A percentile compares a stretch with the other conserved stretches of the same genome.
Evolutionary conservation across 139 green algal genomes (phyloP).

Genomic region (Spirogloea muscicola): DNA sequence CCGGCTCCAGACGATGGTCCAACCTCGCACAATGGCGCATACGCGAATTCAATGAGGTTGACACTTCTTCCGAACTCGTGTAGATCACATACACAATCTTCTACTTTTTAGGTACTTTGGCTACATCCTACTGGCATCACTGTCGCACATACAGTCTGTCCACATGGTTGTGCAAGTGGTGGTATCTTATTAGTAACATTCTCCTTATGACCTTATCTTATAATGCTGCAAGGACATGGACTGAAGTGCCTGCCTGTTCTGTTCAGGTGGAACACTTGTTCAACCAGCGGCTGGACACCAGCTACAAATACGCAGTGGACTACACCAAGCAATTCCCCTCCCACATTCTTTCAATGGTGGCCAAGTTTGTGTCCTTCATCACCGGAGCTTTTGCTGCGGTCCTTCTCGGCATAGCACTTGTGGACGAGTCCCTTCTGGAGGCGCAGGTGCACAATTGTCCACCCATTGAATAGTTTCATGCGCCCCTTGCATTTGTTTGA

Average conservation of each 20-base stretch:
- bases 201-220: too few species aligned
- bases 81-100: not conserved
- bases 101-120: not conserved
- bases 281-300: constrained; percentile 68
- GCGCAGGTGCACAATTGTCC: too few species aligned
- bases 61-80: too few species aligned
- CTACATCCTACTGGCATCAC: too few species aligned
- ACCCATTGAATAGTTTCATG: too few species aligned
- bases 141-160: too few species aligned
- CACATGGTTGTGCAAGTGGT: too few species aligned
- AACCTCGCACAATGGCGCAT: constrained; percentile 70
- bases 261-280: constrained; percentile 79
- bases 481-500: too few species aligned
- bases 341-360: constrained; percentile 60
- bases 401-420: constrained; percentile 42
- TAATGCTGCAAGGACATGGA: too few species aligned
- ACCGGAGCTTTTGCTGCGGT: constrained; percentile 74
- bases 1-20: constrained; percentile 48
- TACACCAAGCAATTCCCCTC: constrained; percentile 93
- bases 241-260: too few species aligned
- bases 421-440: constrained; percentile 53
- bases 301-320: constrained; percentile 65
- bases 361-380: constrained; percentile 79
- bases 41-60: constrained; percentile 92
- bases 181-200: too few species aligned